Evolutionary conservation across 192 early-diverging fungal species (phyloP), one percentile per base, ranked within the genome.

Genomic region (Entomortierella beljakovae): DNA sequence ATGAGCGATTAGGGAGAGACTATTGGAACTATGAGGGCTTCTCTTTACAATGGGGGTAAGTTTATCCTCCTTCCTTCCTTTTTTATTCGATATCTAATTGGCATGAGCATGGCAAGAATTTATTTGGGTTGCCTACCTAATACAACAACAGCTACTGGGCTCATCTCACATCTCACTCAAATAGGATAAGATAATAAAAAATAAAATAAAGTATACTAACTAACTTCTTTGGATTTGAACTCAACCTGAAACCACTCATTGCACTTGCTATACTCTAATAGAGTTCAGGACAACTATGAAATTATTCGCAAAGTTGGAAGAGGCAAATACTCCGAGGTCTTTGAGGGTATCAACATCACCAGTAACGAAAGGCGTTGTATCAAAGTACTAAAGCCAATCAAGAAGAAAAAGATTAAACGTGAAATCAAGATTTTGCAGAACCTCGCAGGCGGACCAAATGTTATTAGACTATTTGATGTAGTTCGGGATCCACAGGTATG

Each of bases 381-480:
- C 89, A 99, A 99, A 87, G 96, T 96, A 20, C 89, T 99, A 31
- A 99, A 99, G 85, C 97, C 97, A 15, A 95, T 99, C 70, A 99
- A 99, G 85, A 99, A 99, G 90, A 98, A 98, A 91, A 99, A 99
- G 88, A 99, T 99, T 64, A 98, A 97, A 88, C 90, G 97, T 53
- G 97, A 99, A 75, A 96, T 99, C 82, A 98, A 97, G 80, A 99
- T 99, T 59, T 86, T 99, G 80, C 96, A 97, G 80, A 98, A 98
- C 71, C 87, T 99, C 40, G 88, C 91, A 32, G 96, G 96, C 61
- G 97, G 97, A 31, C 85, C 91, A 26, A 99, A 99, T 83, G 87
- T 99, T 57, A 89, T 99, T 64, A 86, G 90, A 65, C 87, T 99
- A 42, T 87, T 90, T 62, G 96, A 99, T 75, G 88, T 99, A 64